A percentile compares a stretch with the other conserved stretches of the same genome.
phyloP scores from a whole-genome alignment of 179 eudicot species.

The Silene noctiflora region DNA sequence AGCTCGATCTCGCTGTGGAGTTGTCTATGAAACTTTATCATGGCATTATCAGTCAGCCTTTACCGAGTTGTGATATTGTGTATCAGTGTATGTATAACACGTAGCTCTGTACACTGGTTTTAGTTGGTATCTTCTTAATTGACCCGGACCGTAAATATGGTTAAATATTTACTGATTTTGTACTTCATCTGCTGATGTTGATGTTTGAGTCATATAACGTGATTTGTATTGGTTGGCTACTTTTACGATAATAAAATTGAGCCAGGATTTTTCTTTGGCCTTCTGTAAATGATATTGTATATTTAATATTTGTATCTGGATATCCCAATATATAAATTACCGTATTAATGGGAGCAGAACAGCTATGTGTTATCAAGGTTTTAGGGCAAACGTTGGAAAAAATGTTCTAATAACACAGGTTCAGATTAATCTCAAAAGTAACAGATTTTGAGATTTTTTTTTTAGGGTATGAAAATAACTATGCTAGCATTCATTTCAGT shows the following conservation, averaged over 20 bases:
- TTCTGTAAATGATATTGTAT: slow-evolving; percentile 4
- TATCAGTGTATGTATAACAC: slow-evolving; percentile 19
- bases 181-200: neutral
- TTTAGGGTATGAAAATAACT: too few relatives aligned
- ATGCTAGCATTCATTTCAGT: too few relatives aligned
- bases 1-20: neutral
- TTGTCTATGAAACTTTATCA: neutral
- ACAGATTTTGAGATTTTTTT: too few relatives aligned
- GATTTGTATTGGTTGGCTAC: slow-evolving; percentile 8
- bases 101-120: neutral
- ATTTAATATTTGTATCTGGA: too few relatives aligned
- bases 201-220: neutral
- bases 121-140: neutral
- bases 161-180: slow-evolving; percentile 5
- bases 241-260: slow-evolving; percentile 7
- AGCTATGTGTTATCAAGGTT: too few relatives aligned
- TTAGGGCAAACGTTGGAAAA: too few relatives aligned
- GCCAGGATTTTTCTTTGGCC: slow-evolving; percentile 15
- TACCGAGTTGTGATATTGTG: neutral
- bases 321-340: too few relatives aligned
- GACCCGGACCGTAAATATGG: neutral
- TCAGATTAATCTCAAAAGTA: too few relatives aligned
- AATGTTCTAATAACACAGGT: too few relatives aligned
- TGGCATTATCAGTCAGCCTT: neutral
- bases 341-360: too few relatives aligned